phyloP scores from a whole-genome alignment of 2,329 filamentous ascomycete species.

The Fusarium heterosporum region DNA sequence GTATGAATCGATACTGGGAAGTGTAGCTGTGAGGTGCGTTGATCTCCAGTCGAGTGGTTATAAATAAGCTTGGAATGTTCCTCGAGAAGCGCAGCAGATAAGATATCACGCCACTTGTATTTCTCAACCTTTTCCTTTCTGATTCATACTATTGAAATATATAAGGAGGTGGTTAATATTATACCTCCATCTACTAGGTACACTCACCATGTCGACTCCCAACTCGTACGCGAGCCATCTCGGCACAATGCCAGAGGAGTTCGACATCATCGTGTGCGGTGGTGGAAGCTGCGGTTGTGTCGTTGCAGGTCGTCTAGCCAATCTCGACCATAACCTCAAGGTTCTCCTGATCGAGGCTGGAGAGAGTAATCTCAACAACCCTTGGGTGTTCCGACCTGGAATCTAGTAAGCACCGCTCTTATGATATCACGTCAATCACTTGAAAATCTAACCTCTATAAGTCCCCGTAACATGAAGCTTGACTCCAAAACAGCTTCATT shows the following conservation, averaged over 20 bases:
- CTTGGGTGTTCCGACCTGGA: constrained; percentile 81
- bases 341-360: constrained; percentile 78
- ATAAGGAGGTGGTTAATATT: neutral
- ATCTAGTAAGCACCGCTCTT: neutral
- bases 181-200: neutral
- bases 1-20: constrained; percentile 4
- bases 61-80: constrained; percentile 20
- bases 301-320: constrained; percentile 74
- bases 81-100: neutral
- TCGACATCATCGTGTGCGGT: constrained; percentile 83
- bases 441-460: constrained; percentile 53
- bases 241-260: constrained; percentile 73
- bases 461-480: constrained; percentile 79
- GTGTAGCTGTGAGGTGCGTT: neutral
- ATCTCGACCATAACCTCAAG: constrained; percentile 78
- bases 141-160: neutral
- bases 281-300: constrained; percentile 75
- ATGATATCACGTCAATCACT: rapidly evolving
- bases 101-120: neutral
- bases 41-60: neutral
- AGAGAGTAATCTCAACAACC: constrained; percentile 81
- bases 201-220: constrained; percentile 36
- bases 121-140: neutral
- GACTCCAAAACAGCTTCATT: constrained; percentile 86
- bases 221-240: constrained; percentile 33